Evolutionary conservation across 129 eudicot genomes (phyloP), one percentile per base, ranked within the genome.

Genomic region (Glebionis coronaria): DNA sequence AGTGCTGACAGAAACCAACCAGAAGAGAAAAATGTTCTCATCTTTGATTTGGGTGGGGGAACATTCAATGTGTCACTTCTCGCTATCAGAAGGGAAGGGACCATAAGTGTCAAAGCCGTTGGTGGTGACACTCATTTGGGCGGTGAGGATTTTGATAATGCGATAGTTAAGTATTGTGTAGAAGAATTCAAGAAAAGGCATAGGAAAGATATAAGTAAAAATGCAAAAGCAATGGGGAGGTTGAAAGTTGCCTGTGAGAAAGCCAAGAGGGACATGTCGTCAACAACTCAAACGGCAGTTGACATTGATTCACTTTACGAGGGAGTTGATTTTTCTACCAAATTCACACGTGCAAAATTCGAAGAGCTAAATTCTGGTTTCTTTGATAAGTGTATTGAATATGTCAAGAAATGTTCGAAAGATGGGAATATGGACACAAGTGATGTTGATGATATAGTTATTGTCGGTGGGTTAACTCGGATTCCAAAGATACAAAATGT

Each of bases 61-160:
- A 70, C 75, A 6, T 70, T 70, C 5, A 67, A 70, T 15, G 75
- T 70, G 13, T 70, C 75, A 2, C 75, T 57, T 45, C 57, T 70
- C 14, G 45, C 12, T 3, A 70, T 70, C 18, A 58, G 13, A 18
- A 58, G 45, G 5, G 49, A n/a, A 3, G 67, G 75, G 0, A 51
- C 35, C 21, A 58, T 70, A 15, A 29, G 1, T 6, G 75, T 70
- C 15, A 70, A 70, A 58, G 67, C 75, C 4, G 75, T 70, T 8
- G 75, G 75, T 12, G 75, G 75, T 45, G 75, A 70, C 35, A 70
- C 75, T 5, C 67, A 58, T 46, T 59, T 70, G 49, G 75, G 75
- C 5, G 75, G 75, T 2, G 75, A 70, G 45, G 67, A 58, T 46
- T 70, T 70, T 29, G 75, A 70, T 35, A 58, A 44, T 35, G 58